Conservation (phyloP, 805 yeast genomes). For the Wickerhamomyces ciferrii region DNA sequence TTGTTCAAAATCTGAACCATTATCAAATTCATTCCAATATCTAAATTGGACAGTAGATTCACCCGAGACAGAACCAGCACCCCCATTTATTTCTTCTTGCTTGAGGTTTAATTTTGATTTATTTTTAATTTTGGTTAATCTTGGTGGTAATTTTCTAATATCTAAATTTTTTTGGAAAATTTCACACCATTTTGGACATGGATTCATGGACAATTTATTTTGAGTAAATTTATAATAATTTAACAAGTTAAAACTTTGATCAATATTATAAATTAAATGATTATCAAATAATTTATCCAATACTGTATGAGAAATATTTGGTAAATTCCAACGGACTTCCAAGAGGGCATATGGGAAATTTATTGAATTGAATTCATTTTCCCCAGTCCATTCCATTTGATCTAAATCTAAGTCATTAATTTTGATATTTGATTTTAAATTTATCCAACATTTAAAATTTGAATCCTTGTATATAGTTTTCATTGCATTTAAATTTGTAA, state of each 20-base stretch:
- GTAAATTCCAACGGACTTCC: slow-evolving; percentile 40
- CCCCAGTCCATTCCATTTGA: slow-evolving; percentile 10
- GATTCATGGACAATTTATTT: too few relatives aligned
- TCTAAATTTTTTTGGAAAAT: slow-evolving; percentile 28
- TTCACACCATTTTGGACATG: slow-evolving; percentile 36
- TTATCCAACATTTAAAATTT: slow-evolving; percentile 16
- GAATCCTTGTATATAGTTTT: neutral
- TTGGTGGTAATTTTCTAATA: slow-evolving; percentile 42
- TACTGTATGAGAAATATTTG: slow-evolving; percentile 14
- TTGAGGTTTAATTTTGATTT: neutral
- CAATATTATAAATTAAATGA: slow-evolving; percentile 43
- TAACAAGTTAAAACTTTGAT: slow-evolving; percentile 30
- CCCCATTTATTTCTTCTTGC: neutral
- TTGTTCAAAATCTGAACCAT: slow-evolving; percentile 48
- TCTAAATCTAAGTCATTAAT: slow-evolving; percentile 7
- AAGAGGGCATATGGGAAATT: slow-evolving; percentile 45
- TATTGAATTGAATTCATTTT: slow-evolving; percentile 6
- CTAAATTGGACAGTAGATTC: slow-evolving; percentile 25
- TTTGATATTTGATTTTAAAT: slow-evolving; percentile 17
- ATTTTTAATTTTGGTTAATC: slow-evolving; percentile 3
- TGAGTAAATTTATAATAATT: too few relatives aligned
- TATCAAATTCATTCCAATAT: slow-evolving; percentile 68
- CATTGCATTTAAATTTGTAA: slow-evolving; percentile 6
- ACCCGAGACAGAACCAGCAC: slow-evolving; percentile 5
- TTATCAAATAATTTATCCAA: slow-evolving; percentile 36